Conservation (phyloP, 345 rosid genomes). For the Angophora floribunda region DNA sequence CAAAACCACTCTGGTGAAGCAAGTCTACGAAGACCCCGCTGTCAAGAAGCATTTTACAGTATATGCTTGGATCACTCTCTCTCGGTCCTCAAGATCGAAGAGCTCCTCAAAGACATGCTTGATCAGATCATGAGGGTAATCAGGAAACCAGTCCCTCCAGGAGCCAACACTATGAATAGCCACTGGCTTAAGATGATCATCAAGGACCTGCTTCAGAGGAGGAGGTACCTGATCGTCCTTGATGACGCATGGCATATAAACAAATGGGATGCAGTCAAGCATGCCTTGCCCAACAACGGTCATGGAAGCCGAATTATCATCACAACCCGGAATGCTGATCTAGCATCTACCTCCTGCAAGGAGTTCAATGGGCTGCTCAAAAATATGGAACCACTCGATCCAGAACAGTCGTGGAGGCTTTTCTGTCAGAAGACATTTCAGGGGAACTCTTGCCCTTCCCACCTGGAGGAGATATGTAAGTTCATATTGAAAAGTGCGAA, state of each 20-base stretch:
- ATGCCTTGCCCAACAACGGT: conserved; percentile 12
- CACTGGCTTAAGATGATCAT: conserved; percentile 4
- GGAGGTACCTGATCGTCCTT: conserved; percentile 22
- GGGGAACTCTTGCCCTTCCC: conserved; percentile 11
- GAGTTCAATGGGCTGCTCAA: conserved; percentile 11
- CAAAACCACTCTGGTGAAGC: conserved; percentile 26
- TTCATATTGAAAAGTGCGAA: conserved; percentile 19
- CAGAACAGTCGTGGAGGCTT: conserved; percentile 15
- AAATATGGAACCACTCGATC: conserved; percentile 9
- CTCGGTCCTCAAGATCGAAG: conserved; percentile 8
- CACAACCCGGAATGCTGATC: conserved; percentile 17
- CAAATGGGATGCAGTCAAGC: conserved; percentile 19
- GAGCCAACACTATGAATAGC: conserved; percentile 12
- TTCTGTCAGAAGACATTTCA: conserved; percentile 23
- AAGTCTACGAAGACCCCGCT: conserved; percentile 9
- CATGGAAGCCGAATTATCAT: conserved; percentile 19
- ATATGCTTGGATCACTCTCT: conserved; percentile 20
- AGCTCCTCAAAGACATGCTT: conserved; percentile 5
- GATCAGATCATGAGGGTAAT: conserved; percentile 8
- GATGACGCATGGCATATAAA: conserved; percentile 20
- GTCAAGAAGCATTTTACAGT: conserved; percentile 8
- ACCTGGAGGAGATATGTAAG: conserved; percentile 11
- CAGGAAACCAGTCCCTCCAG: conserved; percentile 13
- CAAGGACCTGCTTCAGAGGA: conserved; percentile 3
- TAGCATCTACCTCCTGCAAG: conserved; percentile 4